Evolutionary conservation across 2,329 filamentous ascomycete species (phyloP), one percentile per base, ranked within the genome.

Genomic region (Alternaria arbusti): DNA sequence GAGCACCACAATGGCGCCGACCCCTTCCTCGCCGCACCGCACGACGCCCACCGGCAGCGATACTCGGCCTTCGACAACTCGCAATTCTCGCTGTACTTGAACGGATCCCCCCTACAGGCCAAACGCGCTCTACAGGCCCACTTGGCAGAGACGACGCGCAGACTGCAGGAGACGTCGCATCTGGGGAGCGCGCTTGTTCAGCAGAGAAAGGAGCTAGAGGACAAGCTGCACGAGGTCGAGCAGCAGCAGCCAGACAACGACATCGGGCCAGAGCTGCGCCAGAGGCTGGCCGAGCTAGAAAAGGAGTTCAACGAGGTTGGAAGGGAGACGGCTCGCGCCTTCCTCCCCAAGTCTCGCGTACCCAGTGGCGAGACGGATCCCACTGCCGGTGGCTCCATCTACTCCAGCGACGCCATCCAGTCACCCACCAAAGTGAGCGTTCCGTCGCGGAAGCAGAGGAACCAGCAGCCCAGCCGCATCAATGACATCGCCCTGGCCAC

Each of bases 401-500:
- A 97, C 76, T 91, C 95, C 71, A 92, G 90, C 74, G 91, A 95
- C 77, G 92, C 92, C 46, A 91, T 91, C 9, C 90, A 89, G 62
- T 97, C 95, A 23, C 95, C 95, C 3, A 94, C 92, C 46, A 99
- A 98, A 82, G 86, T 97, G 66, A 91, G 87, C 72, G 92, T 96
- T 9, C 94, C 94, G 1, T 95, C 92, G 70, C 89, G 95, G 70
- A 96, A 94, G 78, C 88, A 96, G 77, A 88, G 96, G 59, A 98
- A 98, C 72, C 95, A 97, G 77, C 92, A 93, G 3, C 88, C 91
- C 10, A 96, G 90, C 76, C 90, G 94, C 55, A 90, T 97, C 12
- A 94, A 98, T 78, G 96, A 99, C 75, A 97, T 99, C 76, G 94
- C 97, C 73, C 97, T 99, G 76, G 96, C 95, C n/a, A 94, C 96